These are phyloP conservation scores for Salix brachista DNA, from an alignment of 345 rosid genomes.

Conservation along the genomic window DNA sequence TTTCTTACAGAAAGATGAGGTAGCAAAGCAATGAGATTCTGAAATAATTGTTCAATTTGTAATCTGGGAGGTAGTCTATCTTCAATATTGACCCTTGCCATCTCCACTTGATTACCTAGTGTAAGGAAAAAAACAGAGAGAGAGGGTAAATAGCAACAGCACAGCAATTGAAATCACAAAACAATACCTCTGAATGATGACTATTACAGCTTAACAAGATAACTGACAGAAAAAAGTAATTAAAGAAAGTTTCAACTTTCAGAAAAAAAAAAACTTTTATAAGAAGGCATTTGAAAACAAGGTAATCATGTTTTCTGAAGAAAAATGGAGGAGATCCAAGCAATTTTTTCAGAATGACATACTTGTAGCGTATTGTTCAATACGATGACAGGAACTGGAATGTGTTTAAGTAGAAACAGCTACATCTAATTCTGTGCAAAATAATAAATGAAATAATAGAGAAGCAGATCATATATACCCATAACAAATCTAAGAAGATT, in stretches of 20 bases:
- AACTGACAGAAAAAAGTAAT: neutral
- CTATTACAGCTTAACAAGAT: neutral
- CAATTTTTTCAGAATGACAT: neutral
- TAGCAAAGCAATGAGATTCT: constrained; percentile 55
- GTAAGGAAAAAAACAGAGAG: constrained; percentile 5
- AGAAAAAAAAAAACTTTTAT: neutral
- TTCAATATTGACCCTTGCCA: constrained; percentile 56
- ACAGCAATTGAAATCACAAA: neutral
- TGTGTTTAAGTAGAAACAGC: neutral
- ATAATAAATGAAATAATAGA: neutral
- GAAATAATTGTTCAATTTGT: constrained; percentile 44
- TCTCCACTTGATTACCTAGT: constrained; percentile 73
- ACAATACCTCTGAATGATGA: neutral
- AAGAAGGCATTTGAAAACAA: neutral
- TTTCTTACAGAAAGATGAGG: constrained; percentile 61
- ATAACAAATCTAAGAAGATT: constrained; percentile 65
- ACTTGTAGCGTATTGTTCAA: neutral
- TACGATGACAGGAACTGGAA: neutral
- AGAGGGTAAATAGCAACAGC: neutral
- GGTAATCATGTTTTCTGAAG: neutral
- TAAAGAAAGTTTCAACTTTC: neutral
- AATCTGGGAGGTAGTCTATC: constrained; percentile 42
- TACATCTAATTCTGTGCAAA: neutral
- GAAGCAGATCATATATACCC: constrained; percentile 41
- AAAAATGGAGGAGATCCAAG: neutral